phyloP scores from a whole-genome alignment of 1,284 basidiomycete genomes.

The Pholiota adiposa region DNA sequence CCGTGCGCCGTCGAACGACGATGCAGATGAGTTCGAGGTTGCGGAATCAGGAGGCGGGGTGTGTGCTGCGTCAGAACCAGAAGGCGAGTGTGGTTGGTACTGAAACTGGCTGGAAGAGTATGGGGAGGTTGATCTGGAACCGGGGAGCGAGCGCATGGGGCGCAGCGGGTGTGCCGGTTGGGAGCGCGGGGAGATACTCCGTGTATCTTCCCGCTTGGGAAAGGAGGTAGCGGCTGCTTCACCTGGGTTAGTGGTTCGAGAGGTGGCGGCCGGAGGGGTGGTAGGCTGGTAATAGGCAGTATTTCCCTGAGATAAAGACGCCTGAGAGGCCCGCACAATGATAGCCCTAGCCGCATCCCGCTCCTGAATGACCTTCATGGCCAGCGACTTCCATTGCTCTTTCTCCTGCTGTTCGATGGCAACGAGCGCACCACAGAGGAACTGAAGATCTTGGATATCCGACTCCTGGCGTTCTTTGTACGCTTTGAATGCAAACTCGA shows the following conservation, averaged over 20 bases:
- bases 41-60: neutral
- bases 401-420: conserved; percentile 35
- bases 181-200: neutral
- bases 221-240: neutral
- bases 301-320: too few species aligned
- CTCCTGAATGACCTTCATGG: conserved; percentile 33
- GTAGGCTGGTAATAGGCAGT: too few species aligned
- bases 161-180: neutral
- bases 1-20: neutral
- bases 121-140: neutral
- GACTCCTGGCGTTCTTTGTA: conserved; percentile 32
- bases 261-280: neutral
- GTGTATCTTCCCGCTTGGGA: neutral
- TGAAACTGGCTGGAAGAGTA: neutral
- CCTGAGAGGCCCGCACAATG: too few species aligned
- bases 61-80: too few species aligned
- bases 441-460: conserved; percentile 33
- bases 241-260: neutral
- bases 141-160: neutral
- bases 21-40: neutral
- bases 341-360: conserved; percentile 33
- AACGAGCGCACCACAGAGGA: conserved; percentile 32
- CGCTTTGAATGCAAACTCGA: conserved; percentile 34
- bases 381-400: conserved; percentile 33
- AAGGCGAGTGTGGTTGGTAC: neutral